Evolutionary conservation across 208 protist species (phyloP), one percentile per base, ranked within the genome.

Genomic region (Acanthamoeba divionensis): DNA sequence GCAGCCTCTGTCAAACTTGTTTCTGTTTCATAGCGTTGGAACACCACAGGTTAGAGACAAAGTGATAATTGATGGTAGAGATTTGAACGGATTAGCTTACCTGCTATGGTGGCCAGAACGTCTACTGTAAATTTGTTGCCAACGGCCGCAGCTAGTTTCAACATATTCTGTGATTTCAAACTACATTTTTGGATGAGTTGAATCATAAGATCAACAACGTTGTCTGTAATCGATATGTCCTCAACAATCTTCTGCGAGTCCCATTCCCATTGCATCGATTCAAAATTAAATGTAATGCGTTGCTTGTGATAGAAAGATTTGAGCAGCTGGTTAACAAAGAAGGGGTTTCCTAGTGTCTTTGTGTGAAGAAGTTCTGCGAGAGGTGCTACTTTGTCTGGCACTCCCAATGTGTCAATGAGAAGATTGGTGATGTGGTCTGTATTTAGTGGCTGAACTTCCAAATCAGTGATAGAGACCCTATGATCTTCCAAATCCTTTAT

Each of bases 321-420:
- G 3, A 89, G 80, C 18, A 89, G 80, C 80, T 89, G 80, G 15
- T 50, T 75, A 63, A 89, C 57, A 47, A 89, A 89, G 60, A 89
- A 89, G 69, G 80, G 80, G 31, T 89, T 89, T 6, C 80, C 80
- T 44, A 55, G 38, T 29, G 80, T 89, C 57, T 73, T 67, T 26
- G 71, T 45, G 33, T 75, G 41, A 6, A 89, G 57, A 21, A 89
- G 54, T 1, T 47, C 6, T 2, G 80, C 80, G 41, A 89, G 48
- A 9, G 31, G 54, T 33, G 38, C 44, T 29, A 57, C 77, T 44
- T 57, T 50, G 54, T 86, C 54, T 12, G 24, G 52, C 33, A 50
- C 60, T 13, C 77, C 33, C 31, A 86, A 57, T 57, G 77, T 86
- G 54, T 86, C 77, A 50, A 67, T 57, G 10, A 86, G 54, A 24